Evolutionary conservation across 345 rosid genomes (phyloP).

Genomic region (Carallia brachiata): DNA sequence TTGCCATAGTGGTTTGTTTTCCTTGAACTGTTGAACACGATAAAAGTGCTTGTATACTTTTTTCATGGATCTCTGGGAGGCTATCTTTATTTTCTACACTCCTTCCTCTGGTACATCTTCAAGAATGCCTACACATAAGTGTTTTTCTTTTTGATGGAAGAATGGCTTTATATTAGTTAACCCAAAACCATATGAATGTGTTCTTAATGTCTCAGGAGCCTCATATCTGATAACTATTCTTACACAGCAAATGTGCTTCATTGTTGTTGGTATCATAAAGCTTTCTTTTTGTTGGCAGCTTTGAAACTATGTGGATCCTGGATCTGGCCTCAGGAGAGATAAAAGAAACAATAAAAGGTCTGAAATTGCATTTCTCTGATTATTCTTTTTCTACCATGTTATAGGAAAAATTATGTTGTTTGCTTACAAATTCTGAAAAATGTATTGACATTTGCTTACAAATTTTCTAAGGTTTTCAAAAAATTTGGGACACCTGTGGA

Average conservation of each 20-base stretch:
- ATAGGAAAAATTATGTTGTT: slow-evolving; percentile 3
- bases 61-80: no score
- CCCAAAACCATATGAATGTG: background rate
- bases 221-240: background rate
- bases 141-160: no score
- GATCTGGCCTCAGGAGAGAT: slow-evolving; percentile 65
- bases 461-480: slow-evolving; percentile 44
- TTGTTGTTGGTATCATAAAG: slow-evolving; percentile 9
- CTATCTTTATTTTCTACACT: no score
- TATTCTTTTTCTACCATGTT: slow-evolving; percentile 2
- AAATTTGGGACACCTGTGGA: slow-evolving; percentile 52
- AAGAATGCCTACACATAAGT: no score
- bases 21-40: no score
- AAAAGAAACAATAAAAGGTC: slow-evolving; percentile 68
- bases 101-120: no score
- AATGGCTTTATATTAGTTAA: no score
- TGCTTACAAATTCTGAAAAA: no score
- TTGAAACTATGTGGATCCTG: slow-evolving; percentile 69
- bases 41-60: no score
- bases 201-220: background rate
- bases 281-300: slow-evolving; percentile 48
- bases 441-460: slow-evolving; percentile 22
- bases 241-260: slow-evolving; percentile 3
- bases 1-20: no score
- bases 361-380: slow-evolving; percentile 19